Percentiles rank a stretch among this genome's conserved stretches.
These are phyloP conservation scores for Xylaria telfairii DNA, from an alignment of 495 filamentous ascomycete species.

Conservation along the genomic window DNA sequence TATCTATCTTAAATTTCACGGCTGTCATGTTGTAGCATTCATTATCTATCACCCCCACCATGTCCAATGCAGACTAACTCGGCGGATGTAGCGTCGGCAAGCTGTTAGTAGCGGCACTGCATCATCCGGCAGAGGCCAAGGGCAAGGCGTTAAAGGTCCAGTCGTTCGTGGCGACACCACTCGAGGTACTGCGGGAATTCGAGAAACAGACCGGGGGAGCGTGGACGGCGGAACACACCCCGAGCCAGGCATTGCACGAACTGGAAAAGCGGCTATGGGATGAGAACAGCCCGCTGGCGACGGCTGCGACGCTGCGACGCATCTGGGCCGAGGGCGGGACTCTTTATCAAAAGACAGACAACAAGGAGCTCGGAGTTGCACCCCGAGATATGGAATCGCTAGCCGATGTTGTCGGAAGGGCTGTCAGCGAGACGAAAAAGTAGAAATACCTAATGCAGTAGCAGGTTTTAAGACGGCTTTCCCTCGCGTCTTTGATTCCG, in stretches of 20 bases:
- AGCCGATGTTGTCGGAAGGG: slow-evolving; percentile 46
- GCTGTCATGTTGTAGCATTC: not conserved
- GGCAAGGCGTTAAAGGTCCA: slow-evolving; percentile 69
- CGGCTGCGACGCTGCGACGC: slow-evolving; percentile 62
- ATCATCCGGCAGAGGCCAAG: slow-evolving; percentile 57
- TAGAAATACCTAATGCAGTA: not conserved
- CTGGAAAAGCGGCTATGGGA: slow-evolving; percentile 64
- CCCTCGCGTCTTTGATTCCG: too few relatives aligned
- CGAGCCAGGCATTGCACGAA: slow-evolving; percentile 56
- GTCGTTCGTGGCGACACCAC: slow-evolving; percentile 70
- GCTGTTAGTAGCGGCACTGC: slow-evolving; percentile 65
- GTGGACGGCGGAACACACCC: slow-evolving; percentile 60
- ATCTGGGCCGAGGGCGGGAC: slow-evolving; percentile 78
- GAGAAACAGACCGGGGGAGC: slow-evolving; percentile 66
- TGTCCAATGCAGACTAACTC: slow-evolving; percentile 15
- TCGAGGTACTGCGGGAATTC: slow-evolving; percentile 67
- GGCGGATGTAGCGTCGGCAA: slow-evolving; percentile 62
- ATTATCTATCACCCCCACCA: not conserved
- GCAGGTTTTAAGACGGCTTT: not conserved
- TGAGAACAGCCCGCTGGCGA: slow-evolving; percentile 58
- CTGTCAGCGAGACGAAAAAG: not conserved
- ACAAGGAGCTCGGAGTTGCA: slow-evolving; percentile 59
- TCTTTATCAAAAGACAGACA: slow-evolving; percentile 70
- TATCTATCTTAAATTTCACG: not conserved
- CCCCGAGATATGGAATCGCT: slow-evolving; percentile 56